Conservation (phyloP, 2,329 filamentous ascomycete genomes). For the Penicillium sp. region DNA sequence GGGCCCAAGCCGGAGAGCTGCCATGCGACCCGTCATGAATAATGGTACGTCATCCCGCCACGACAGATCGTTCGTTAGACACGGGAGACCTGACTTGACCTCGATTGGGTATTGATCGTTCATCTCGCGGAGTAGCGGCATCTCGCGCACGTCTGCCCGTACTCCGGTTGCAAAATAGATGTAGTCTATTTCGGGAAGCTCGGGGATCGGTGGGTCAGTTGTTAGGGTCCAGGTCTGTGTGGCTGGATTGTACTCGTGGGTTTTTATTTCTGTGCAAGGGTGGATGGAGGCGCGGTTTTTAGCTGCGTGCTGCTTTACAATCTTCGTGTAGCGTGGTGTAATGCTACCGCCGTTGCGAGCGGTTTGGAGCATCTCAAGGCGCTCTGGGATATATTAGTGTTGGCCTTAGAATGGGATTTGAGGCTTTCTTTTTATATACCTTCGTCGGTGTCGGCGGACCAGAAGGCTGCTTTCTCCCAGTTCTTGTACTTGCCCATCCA, state of each 20-base stretch:
- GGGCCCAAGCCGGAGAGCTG: slow-evolving; percentile 66
- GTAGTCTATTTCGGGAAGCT: slow-evolving; percentile 58
- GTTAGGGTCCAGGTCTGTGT: slow-evolving; percentile 52
- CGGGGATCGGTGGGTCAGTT: slow-evolving; percentile 53
- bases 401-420: not conserved
- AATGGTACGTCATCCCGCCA: slow-evolving; percentile 72
- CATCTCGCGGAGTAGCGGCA: slow-evolving; percentile 63
- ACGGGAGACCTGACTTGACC: slow-evolving; percentile 65
- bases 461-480: slow-evolving; percentile 71
- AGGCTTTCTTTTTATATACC: slow-evolving; percentile 29
- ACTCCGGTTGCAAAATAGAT: slow-evolving; percentile 76
- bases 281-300: slow-evolving; percentile 55
- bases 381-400: slow-evolving; percentile 44
- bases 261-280: slow-evolving; percentile 56
- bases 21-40: slow-evolving; percentile 68
- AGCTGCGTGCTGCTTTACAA: slow-evolving; percentile 60
- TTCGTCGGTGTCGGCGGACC: slow-evolving; percentile 69
- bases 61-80: slow-evolving; percentile 71
- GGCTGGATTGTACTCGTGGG: slow-evolving; percentile 50
- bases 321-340: slow-evolving; percentile 65
- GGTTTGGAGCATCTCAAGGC: slow-evolving; percentile 61
- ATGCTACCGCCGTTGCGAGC: slow-evolving; percentile 76
- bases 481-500: slow-evolving; percentile 86
- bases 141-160: slow-evolving; percentile 58
- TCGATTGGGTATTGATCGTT: slow-evolving; percentile 60